Base-by-base conservation (phyloP, 2,329 filamentous ascomycete species). In the Sporothrix schenckii region DNA sequence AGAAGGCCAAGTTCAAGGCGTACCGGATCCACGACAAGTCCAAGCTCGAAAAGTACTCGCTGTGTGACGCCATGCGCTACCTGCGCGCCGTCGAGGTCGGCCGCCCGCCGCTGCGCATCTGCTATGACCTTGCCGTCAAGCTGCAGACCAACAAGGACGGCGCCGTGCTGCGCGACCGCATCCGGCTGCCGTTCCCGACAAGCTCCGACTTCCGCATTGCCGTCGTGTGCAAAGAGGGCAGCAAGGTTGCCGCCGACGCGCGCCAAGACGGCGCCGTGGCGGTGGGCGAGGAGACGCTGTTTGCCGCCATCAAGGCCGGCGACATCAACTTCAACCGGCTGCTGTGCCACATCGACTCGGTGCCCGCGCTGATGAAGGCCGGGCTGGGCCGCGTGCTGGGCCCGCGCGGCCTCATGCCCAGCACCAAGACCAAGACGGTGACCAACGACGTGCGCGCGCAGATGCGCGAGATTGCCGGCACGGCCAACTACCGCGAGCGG, bases 51-150 rank as follows among this genome's bases (percentile, higher is more conserved):
- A 90, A 92, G 77, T 97, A 91, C 77, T 88, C 93, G 0, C 85
- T 99, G 44, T 91, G 92, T 75, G 95, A 99, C 83, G 96, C 95
- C 19, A 95, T 99, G 88, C 88, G 94, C 92, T 95, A 97, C 79
- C 88, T 99, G 74, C 92, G 93, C 77, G 94, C 95, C 63, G 89
- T 91, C 77, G 95, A 99, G 86, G 94, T 97, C 76, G 94, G 95
- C 77, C 88, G 88, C 68, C 87, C 90, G 65, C 91, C 92, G 3
- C 85, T 86, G 2, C 83, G 85, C 13, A 84, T 89, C 75, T 98
- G 97, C 80, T 99, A 99, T 83, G 95, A 98, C 79, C 77, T 98
- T 66, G 87, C 92, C 76, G 83, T 99, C 76, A 93, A 91, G 77
- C 83, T 99, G 73, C 90, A 90, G 77, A 93, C 94, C 1, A 85